Conservation (phyloP, 2,329 filamentous ascomycete genomes). For the Botrytis sinoallii region DNA sequence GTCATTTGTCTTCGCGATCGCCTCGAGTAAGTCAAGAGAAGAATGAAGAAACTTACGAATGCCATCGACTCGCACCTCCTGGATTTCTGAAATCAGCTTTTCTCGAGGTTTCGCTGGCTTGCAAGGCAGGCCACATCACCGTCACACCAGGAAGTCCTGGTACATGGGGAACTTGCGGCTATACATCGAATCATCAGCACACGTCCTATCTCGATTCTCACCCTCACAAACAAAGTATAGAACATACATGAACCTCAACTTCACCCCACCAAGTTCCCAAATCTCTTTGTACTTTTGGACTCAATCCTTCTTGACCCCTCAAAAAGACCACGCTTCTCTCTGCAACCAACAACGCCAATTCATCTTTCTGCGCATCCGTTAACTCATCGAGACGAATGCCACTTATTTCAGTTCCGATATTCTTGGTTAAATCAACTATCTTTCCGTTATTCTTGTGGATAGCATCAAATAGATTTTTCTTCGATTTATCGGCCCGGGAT, state of each 20-base stretch:
- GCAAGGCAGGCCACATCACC: slow-evolving; percentile 68
- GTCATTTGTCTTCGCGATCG: neutral
- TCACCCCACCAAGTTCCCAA: slow-evolving; percentile 63
- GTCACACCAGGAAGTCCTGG: slow-evolving; percentile 63
- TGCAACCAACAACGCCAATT: slow-evolving; percentile 44
- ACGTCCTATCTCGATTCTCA: neutral
- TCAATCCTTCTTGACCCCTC: slow-evolving; percentile 43
- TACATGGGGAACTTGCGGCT: slow-evolving; percentile 70
- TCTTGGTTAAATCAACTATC: slow-evolving; percentile 50
- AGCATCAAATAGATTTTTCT: slow-evolving; percentile 57
- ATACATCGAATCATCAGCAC: slow-evolving; percentile 16
- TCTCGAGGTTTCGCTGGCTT: slow-evolving; percentile 52
- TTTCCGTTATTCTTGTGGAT: slow-evolving; percentile 48
- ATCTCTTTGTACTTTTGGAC: slow-evolving; percentile 60
- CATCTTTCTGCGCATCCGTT: slow-evolving; percentile 42
- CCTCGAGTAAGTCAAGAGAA: neutral
- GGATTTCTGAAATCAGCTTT: slow-evolving; percentile 62
- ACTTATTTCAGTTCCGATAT: slow-evolving; percentile 44
- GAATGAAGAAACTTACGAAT: slow-evolving; percentile 42
- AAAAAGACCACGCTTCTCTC: slow-evolving; percentile 43
- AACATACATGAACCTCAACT: slow-evolving; percentile 65
- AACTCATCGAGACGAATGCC: slow-evolving; percentile 43
- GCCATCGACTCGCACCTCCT: slow-evolving; percentile 66
- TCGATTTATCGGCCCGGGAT: slow-evolving; percentile 61
- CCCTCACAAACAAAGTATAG: neutral